Base-by-base conservation (phyloP, 2,329 filamentous ascomycete genomes). In the Aureobasidium leucospermi region DNA sequence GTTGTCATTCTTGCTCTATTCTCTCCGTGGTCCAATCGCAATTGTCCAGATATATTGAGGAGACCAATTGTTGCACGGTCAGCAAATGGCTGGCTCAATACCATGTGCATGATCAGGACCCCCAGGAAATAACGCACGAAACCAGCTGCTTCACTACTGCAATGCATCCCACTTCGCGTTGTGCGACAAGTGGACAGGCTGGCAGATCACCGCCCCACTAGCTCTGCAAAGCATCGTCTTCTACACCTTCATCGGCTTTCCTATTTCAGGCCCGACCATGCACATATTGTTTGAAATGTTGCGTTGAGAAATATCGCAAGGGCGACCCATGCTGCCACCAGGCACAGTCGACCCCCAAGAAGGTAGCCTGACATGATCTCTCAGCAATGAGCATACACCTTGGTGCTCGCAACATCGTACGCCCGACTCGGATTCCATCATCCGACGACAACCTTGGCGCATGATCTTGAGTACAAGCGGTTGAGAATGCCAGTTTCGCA, bases 111-210 rank as follows among this genome's bases (percentile, higher is more conserved):
- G 52, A 46, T 29, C 52, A 34, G 16, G 16, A 45, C 41, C 52
- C 23, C 41, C 52, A 56, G 41, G 53, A 41, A 58, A 41, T 39
- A 47, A 36, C 52, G 53, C 53, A 58, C 32, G 32, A 41, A 43
- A 19, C 42, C 32, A 47, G 34, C 32, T 39, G 23, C 43, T 39
- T 32, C 19, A 41, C 55, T 58, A 48, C 42, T 58, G 55, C 55
- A 48, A 48, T 58, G 55, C 55, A 58, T 58, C 55, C 55, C 55
- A 58, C 55, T 58, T 58, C 43, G 55, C 55, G 43, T 41, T 48
- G 42, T 58, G 34, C 32, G 32, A 48, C 55, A 16, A 43, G 55
- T 34, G 52, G 42, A 23, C 19, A 32, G 16, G 38, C 11, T 46
- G 41, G 53, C 29, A 57, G 55, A 58, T 58, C 43, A 38, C 16